These are phyloP conservation scores for Lentinus brumalis DNA, from an alignment of 768 basidiomycete genomes.

Conservation along the genomic window DNA sequence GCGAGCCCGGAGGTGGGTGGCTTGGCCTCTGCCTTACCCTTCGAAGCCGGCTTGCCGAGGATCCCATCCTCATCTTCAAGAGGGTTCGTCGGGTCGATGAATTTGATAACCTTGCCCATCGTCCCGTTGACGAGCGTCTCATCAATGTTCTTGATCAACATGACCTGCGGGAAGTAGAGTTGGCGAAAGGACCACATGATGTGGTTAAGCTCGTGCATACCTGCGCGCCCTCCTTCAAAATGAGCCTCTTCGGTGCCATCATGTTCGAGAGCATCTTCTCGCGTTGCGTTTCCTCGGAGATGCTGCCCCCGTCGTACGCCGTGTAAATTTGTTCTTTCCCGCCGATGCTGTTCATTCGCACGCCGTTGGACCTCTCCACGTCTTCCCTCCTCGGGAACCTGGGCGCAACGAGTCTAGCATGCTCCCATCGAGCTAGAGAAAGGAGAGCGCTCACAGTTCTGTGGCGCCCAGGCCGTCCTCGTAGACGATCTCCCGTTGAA, in stretches of 20 bases:
- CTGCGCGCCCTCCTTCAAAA: constrained; percentile 73
- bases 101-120: constrained; percentile 82
- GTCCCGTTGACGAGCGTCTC: constrained; percentile 93
- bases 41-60: constrained; percentile 29
- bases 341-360: constrained; percentile 62
- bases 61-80: constrained; percentile 30
- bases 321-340: constrained; percentile 55
- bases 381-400: constrained; percentile 93
- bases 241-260: constrained; percentile 78
- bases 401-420: constrained; percentile 6
- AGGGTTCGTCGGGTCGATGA: constrained; percentile 54
- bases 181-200: background rate
- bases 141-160: constrained; percentile 59
- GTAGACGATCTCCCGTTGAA: constrained; percentile 74
- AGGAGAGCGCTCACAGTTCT: constrained; percentile 65
- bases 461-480: constrained; percentile 86
- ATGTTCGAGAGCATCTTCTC: constrained; percentile 86
- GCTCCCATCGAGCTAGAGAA: background rate
- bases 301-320: constrained; percentile 64
- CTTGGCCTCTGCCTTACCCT: constrained; percentile 14
- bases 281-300: constrained; percentile 55
- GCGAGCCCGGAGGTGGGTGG: constrained; percentile 2
- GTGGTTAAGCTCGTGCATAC: background rate
- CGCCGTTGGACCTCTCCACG: constrained; percentile 81
- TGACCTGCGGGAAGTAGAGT: constrained; percentile 51